A percentile compares a stretch with the other conserved stretches of the same genome.
Evolutionary conservation across 495 filamentous ascomycete genomes (phyloP).

Genomic region (Neurospora discreta): DNA sequence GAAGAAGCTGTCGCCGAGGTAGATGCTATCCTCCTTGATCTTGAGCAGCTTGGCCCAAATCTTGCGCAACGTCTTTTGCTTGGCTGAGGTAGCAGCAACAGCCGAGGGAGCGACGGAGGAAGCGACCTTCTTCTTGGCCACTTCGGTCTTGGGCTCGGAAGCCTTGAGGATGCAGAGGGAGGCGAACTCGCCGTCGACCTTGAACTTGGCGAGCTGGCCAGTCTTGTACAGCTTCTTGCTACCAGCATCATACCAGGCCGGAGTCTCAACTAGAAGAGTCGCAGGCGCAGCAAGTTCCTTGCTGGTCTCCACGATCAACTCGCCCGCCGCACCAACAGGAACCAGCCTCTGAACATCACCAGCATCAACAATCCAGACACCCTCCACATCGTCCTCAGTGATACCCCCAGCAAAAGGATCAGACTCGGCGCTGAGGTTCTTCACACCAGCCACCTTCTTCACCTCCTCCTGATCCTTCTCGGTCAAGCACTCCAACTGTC

Average conservation of each 20-base stretch:
- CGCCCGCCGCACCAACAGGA: constrained; percentile 34
- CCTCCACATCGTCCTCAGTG: constrained; percentile 7
- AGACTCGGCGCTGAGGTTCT: neutral
- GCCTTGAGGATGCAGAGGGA: constrained; percentile 5
- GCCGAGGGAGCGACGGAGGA: neutral
- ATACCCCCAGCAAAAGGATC: constrained; percentile 3
- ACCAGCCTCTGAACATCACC: constrained; percentile 22
- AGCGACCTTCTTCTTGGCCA: constrained; percentile 5
- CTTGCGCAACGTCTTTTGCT: constrained; percentile 24
- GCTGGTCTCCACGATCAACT: constrained; percentile 25
- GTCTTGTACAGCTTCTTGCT: constrained; percentile 18
- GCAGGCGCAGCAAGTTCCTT: constrained; percentile 2
- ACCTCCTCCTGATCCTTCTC: constrained; percentile 14
- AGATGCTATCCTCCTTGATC: constrained; percentile 30
- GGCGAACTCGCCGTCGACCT: constrained; percentile 1
- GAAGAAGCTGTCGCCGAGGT: constrained; percentile 49
- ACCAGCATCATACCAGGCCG: neutral
- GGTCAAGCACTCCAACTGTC: constrained; percentile 16
- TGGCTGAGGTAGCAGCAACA: constrained; percentile 18
- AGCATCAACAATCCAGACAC: constrained; percentile 31
- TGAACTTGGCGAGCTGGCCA: constrained; percentile 20
- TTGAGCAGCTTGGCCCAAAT: constrained; percentile 26
- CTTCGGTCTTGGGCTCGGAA: constrained; percentile 1
- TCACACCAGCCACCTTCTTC: constrained; percentile 1
- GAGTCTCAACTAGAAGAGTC: neutral